These are phyloP conservation scores for Lepidopterella palustris DNA, from an alignment of 495 filamentous ascomycete genomes.

Conservation along the genomic window DNA sequence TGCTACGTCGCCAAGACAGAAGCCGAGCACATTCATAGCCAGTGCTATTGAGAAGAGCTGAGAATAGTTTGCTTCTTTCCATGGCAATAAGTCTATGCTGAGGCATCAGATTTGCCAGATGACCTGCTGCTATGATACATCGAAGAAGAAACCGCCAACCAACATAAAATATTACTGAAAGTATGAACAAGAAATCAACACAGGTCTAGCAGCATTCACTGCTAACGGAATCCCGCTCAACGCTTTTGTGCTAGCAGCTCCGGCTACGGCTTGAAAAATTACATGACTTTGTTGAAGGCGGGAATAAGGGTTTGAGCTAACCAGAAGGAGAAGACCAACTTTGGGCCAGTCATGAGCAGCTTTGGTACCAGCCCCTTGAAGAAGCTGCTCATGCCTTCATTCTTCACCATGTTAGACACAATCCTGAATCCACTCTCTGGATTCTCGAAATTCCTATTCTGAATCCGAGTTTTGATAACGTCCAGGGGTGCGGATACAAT, in stretches of 20 bases:
- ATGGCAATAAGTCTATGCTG: neutral
- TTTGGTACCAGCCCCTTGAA: slow-evolving; percentile 98
- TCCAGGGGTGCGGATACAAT: slow-evolving; percentile 92
- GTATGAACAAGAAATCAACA: neutral
- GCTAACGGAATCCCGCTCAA: neutral
- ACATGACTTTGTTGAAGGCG: slow-evolving; percentile 57
- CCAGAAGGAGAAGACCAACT: slow-evolving; percentile 99
- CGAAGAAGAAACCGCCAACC: neutral
- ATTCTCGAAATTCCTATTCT: slow-evolving; percentile 98
- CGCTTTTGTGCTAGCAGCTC: neutral
- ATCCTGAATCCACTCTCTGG: slow-evolving; percentile 91
- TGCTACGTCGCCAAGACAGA: too few relatives aligned
- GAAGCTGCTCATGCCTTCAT: slow-evolving; percentile 80
- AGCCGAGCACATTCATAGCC: too few relatives aligned
- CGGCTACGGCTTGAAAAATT: neutral
- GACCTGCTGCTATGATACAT: neutral
- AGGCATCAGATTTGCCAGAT: neutral
- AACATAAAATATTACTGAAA: too few relatives aligned
- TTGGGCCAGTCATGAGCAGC: slow-evolving; percentile 96
- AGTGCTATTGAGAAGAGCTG: too few relatives aligned
- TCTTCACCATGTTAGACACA: slow-evolving; percentile 77
- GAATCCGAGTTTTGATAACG: slow-evolving; percentile 98
- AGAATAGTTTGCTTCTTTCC: neutral
- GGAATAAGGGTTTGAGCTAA: slow-evolving; percentile 90
- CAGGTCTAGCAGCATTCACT: neutral